These are phyloP conservation scores for Colletotrichum sp. DNA, from an alignment of 2,329 filamentous ascomycete genomes.

Conservation along the genomic window DNA sequence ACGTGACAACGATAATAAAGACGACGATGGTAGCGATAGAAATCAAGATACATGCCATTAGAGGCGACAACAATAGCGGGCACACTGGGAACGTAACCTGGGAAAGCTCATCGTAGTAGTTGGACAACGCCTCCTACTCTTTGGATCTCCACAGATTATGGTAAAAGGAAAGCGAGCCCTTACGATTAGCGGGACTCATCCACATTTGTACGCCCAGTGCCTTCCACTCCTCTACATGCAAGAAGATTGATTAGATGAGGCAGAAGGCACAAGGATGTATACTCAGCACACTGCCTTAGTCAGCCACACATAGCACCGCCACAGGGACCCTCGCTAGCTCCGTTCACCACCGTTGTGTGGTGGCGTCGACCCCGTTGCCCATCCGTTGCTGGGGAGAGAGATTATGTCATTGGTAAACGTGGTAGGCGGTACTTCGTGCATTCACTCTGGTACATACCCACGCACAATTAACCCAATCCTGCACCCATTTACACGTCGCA, in stretches of 20 bases:
- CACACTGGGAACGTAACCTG: not conserved
- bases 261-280: not conserved
- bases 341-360: not conserved
- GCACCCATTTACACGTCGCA: not conserved
- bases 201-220: not conserved
- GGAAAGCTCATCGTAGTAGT: not conserved
- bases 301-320: not conserved
- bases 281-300: not conserved
- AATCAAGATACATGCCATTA: not conserved
- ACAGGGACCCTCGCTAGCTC: not conserved
- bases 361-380: not conserved
- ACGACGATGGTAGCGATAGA: not conserved
- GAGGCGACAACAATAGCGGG: not conserved
- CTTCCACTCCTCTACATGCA: no score
- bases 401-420: slow-evolving; percentile 17
- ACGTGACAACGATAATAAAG: not conserved
- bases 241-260: not conserved
- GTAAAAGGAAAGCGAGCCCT: not conserved
- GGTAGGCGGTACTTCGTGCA: not conserved
- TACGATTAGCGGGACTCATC: not conserved
- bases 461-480: not conserved
- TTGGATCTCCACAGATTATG: not conserved
- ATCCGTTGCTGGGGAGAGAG: slow-evolving; percentile 10
- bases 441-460: not conserved
- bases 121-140: not conserved